Conservation (phyloP, 2,329 filamentous ascomycete genomes). For the Alternaria sp. region DNA sequence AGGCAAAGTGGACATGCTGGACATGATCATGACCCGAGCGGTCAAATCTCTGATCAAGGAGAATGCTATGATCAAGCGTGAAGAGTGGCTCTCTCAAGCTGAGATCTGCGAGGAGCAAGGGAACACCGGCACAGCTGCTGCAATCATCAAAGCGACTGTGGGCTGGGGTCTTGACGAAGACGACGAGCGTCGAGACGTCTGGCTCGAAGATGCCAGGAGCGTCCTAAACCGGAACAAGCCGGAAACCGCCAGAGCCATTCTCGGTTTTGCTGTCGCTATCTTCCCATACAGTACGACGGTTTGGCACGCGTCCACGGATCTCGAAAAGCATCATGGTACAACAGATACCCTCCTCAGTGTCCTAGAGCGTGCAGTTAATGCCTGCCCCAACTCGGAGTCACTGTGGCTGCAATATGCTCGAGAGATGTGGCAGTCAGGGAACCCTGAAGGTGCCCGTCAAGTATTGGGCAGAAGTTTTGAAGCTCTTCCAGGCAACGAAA, state of each 20-base stretch:
- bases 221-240: constrained; percentile 83
- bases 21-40: constrained; percentile 91
- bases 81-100: constrained; percentile 95
- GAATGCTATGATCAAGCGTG: constrained; percentile 94
- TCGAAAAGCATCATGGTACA: constrained; percentile 88
- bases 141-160: constrained; percentile 90
- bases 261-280: constrained; percentile 85
- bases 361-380: constrained; percentile 91
- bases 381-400: constrained; percentile 87
- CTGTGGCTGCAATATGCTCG: constrained; percentile 96
- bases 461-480: constrained; percentile 91
- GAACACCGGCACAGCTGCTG: constrained; percentile 81
- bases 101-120: constrained; percentile 95
- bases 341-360: constrained; percentile 83
- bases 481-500: constrained; percentile 94
- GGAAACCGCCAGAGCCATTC: constrained; percentile 91
- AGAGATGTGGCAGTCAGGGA: constrained; percentile 89
- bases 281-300: constrained; percentile 88
- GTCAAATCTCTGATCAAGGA: constrained; percentile 87
- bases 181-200: constrained; percentile 93
- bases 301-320: constrained; percentile 88
- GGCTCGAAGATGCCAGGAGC: constrained; percentile 89
- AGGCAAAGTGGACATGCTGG: constrained; percentile 75
- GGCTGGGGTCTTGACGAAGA: constrained; percentile 95
- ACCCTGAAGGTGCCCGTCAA: constrained; percentile 83